Conservation (phyloP, 2,329 filamentous ascomycete species). For the Colletotrichum kahawae region DNA sequence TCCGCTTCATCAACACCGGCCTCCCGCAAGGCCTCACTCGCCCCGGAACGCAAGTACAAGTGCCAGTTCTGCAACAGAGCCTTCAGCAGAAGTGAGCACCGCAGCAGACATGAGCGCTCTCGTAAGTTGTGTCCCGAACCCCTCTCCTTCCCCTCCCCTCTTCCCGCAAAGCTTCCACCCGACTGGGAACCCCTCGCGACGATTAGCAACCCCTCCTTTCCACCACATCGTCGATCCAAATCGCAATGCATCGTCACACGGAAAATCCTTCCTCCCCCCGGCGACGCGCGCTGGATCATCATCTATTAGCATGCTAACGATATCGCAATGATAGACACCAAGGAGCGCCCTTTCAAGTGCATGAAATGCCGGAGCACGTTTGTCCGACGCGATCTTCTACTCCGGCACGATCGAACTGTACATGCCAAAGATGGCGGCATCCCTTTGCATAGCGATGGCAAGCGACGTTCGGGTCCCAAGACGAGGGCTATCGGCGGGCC, state of each 20-base stretch:
- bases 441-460: conserved; percentile 91
- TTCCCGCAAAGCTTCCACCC: conserved; percentile 5
- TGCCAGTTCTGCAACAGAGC: conserved; percentile 98
- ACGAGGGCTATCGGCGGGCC: conserved; percentile 66
- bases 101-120: conserved; percentile 95
- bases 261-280: background rate
- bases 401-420: conserved; percentile 97
- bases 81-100: conserved; percentile 96
- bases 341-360: conserved; percentile 98
- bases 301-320: conserved; percentile 28
- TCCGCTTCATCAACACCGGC: conserved; percentile 71
- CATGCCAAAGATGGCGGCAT: conserved; percentile 97
- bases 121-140: conserved; percentile 70
- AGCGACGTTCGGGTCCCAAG: conserved; percentile 79
- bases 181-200: conserved; percentile 5
- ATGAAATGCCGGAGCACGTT: conserved; percentile 98
- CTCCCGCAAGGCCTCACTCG: conserved; percentile 76
- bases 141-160: conserved; percentile 11
- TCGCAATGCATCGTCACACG: background rate
- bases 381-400: conserved; percentile 92
- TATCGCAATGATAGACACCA: conserved; percentile 73
- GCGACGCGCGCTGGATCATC: background rate
- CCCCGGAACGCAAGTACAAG: conserved; percentile 98
- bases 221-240: background rate
- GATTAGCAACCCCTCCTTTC: background rate